These are phyloP conservation scores for Yamadazyma scolyti DNA, from an alignment of 805 yeast species.

Conservation along the genomic window DNA sequence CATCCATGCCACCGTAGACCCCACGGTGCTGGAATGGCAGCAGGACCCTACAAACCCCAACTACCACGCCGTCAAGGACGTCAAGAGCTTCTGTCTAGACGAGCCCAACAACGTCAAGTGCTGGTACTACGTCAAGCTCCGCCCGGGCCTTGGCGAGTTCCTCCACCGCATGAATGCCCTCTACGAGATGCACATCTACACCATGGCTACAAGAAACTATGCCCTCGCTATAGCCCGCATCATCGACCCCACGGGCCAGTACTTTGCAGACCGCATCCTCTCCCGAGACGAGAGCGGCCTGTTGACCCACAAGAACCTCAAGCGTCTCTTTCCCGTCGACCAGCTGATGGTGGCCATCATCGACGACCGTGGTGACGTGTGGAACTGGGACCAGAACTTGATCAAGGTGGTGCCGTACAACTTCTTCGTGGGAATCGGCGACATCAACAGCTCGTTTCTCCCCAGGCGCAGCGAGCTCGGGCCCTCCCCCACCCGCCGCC, in stretches of 20 bases:
- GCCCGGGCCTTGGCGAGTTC: slow-evolving; percentile 84
- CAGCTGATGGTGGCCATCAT: slow-evolving; percentile 95
- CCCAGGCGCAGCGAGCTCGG: no score
- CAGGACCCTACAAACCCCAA: slow-evolving; percentile 81
- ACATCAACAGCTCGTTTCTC: slow-evolving; percentile 86
- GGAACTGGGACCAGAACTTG: slow-evolving; percentile 94
- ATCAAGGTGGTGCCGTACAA: slow-evolving; percentile 93
- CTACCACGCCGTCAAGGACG: slow-evolving; percentile 80
- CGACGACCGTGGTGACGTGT: slow-evolving; percentile 97
- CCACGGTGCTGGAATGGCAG: slow-evolving; percentile 96
- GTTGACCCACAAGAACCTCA: slow-evolving; percentile 80
- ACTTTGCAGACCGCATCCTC: slow-evolving; percentile 87
- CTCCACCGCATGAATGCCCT: slow-evolving; percentile 56
- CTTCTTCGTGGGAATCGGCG: slow-evolving; percentile 96
- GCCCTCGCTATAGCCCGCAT: slow-evolving; percentile 86
- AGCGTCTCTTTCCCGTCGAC: slow-evolving; percentile 89
- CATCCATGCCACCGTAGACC: slow-evolving; percentile 96
- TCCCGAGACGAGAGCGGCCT: slow-evolving; percentile 95
- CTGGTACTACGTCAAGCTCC: slow-evolving; percentile 87
- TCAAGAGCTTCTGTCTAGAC: slow-evolving; percentile 67
- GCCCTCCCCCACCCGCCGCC: no score
- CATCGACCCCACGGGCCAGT: slow-evolving; percentile 83
- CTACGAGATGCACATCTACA: slow-evolving; percentile 91
- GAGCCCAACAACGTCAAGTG: slow-evolving; percentile 68
- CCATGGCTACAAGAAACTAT: slow-evolving; percentile 96